Percentiles rank a stretch among this genome's conserved stretches.
These are phyloP conservation scores for Citrus reticulata DNA, from an alignment of 345 rosid genomes.

Conservation along the genomic window DNA sequence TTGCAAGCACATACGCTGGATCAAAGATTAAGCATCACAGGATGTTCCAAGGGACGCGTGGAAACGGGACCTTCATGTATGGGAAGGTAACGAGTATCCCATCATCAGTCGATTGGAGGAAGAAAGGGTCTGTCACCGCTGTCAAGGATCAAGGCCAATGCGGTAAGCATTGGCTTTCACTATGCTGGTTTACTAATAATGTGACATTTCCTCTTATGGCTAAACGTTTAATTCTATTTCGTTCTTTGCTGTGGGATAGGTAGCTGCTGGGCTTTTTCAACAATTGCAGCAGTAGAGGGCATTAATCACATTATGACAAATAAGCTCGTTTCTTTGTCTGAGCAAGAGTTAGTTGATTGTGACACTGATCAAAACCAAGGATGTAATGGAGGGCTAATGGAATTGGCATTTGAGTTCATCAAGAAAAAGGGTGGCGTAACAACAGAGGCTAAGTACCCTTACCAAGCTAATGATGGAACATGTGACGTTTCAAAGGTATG, in stretches of 20 bases:
- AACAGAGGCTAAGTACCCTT: slow-evolving; percentile 59
- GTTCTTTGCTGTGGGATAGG: slow-evolving; percentile 33
- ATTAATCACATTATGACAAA: slow-evolving; percentile 59
- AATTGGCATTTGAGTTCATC: slow-evolving; percentile 63
- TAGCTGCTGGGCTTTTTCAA: slow-evolving; percentile 87
- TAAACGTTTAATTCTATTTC: neutral
- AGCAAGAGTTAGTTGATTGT: slow-evolving; percentile 70
- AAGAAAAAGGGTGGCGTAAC: slow-evolving; percentile 53
- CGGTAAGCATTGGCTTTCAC: slow-evolving; percentile 34
- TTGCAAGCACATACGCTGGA: slow-evolving; percentile 51
- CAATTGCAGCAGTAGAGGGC: slow-evolving; percentile 68
- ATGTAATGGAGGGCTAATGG: slow-evolving; percentile 77
- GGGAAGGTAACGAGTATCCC: slow-evolving; percentile 40
- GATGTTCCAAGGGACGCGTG: slow-evolving; percentile 47
- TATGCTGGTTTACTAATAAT: neutral
- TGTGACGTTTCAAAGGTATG: slow-evolving; percentile 39
- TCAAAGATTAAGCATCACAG: slow-evolving; percentile 71
- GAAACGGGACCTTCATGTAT: slow-evolving; percentile 56
- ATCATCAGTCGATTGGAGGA: slow-evolving; percentile 67
- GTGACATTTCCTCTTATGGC: neutral
- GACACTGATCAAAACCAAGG: slow-evolving; percentile 66
- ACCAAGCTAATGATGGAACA: slow-evolving; percentile 33
- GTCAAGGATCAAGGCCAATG: slow-evolving; percentile 91
- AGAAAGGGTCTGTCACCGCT: slow-evolving; percentile 64
- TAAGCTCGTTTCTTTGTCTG: slow-evolving; percentile 56